A percentile compares a stretch with the other conserved stretches of the same genome.
These are phyloP conservation scores for Pezicula radicicola DNA, from an alignment of 2,329 filamentous ascomycete genomes.

Conservation along the genomic window DNA sequence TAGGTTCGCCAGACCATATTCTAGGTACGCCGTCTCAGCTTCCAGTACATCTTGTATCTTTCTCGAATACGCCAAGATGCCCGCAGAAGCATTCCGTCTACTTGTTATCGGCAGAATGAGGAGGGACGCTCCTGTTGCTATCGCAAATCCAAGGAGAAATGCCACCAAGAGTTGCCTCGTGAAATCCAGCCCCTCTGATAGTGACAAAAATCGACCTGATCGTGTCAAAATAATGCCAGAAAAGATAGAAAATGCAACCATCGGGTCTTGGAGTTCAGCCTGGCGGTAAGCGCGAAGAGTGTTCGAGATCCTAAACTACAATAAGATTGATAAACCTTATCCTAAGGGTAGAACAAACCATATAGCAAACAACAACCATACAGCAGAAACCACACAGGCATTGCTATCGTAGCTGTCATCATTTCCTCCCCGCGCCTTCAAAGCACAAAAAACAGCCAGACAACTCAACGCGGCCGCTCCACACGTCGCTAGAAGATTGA, in stretches of 20 bases:
- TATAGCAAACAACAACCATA: constrained; percentile 1
- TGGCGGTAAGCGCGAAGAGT: constrained; percentile 2
- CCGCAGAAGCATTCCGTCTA: constrained; percentile 57
- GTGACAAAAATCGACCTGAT: neutral
- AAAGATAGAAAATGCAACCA: constrained; percentile 8
- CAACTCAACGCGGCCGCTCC: neutral
- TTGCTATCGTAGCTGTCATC: neutral
- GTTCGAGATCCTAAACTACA: neutral
- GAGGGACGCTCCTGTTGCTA: constrained; percentile 59
- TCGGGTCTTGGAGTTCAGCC: constrained; percentile 6
- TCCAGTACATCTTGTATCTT: constrained; percentile 52
- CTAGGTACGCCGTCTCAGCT: constrained; percentile 60
- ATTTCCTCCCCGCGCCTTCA: neutral
- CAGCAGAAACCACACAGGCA: neutral
- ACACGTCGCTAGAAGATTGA: constrained; percentile 1
- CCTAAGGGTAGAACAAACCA: neutral
- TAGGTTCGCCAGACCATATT: neutral
- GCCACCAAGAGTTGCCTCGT: constrained; percentile 1
- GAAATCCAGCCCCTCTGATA: constrained; percentile 3
- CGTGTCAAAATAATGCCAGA: constrained; percentile 1
- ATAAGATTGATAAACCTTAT: no score
- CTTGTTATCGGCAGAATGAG: constrained; percentile 64
- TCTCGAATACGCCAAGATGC: constrained; percentile 54
- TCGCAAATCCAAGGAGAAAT: constrained; percentile 29
- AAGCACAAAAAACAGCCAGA: neutral